A percentile compares a stretch with the other conserved stretches of the same genome.
Conservation (phyloP, 2,329 filamentous ascomycete genomes). For the Penicillium sp. region DNA sequence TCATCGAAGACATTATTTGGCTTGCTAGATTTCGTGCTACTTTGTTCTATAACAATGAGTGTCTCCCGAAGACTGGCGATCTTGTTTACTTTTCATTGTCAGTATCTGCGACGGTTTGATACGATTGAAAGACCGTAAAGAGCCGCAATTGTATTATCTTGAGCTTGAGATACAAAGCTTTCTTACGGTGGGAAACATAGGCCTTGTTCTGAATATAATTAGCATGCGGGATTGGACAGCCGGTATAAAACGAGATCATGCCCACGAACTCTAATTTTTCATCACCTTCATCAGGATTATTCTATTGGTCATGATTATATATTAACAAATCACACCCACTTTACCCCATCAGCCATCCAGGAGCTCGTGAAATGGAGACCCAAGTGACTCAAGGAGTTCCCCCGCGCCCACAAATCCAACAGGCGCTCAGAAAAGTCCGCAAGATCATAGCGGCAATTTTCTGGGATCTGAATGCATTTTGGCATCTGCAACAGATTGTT, state of each 20-base stretch:
- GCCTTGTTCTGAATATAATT: background rate
- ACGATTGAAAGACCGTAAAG: background rate
- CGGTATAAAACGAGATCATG: background rate
- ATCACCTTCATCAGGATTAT: background rate
- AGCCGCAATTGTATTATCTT: background rate
- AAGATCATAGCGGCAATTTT: slow-evolving; percentile 24
- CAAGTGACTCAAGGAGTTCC: background rate
- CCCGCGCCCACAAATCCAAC: background rate
- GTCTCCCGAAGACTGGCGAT: too few species aligned
- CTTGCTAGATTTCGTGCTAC: too few species aligned
- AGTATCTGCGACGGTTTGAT: too few species aligned
- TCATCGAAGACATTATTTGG: too few species aligned
- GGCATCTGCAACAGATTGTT: slow-evolving; percentile 10
- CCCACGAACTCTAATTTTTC: background rate
- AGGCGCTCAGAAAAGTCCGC: background rate
- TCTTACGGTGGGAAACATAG: too few species aligned
- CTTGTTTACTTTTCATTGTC: too few species aligned
- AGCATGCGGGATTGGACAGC: background rate
- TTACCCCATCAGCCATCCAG: background rate
- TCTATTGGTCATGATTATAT: background rate
- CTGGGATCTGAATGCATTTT: slow-evolving; percentile 26
- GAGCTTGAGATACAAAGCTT: background rate
- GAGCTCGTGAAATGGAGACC: background rate
- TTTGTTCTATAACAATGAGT: too few species aligned
- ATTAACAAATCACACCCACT: background rate